Conservation (phyloP, 148 eudicot species). For the Rhododendron kiyosumense region DNA sequence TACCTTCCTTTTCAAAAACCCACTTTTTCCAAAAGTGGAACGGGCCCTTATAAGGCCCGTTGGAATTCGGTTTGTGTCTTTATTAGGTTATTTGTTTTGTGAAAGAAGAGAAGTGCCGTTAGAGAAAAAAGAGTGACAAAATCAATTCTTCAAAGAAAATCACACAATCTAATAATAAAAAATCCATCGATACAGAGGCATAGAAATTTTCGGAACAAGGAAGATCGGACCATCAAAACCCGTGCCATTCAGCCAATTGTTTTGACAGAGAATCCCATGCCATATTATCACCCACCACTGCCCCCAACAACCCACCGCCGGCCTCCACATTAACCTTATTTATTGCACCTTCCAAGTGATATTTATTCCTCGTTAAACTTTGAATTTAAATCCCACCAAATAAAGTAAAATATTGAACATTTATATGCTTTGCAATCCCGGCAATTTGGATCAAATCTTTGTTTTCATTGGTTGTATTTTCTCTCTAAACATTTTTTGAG, state of each 20-base stretch:
- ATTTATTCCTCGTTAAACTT: neutral
- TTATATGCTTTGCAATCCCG: neutral
- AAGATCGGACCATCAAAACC: neutral
- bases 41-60: too few relatives aligned
- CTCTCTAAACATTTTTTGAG: neutral
- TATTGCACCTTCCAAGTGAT: neutral
- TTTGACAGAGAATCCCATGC: neutral
- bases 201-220: accelerated
- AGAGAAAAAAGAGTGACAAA: too few relatives aligned
- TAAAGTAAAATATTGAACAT: neutral
- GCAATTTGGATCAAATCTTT: neutral
- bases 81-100: too few relatives aligned
- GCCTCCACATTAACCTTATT: neutral
- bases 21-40: too few relatives aligned
- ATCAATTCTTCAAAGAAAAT: too few relatives aligned
- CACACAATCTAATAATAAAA: too few relatives aligned
- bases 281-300: neutral
- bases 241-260: neutral
- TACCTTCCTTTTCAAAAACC: too few relatives aligned
- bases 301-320: neutral
- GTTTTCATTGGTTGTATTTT: neutral
- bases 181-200: too few relatives aligned
- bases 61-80: too few relatives aligned
- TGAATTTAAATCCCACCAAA: neutral
- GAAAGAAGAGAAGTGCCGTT: too few relatives aligned